These are phyloP conservation scores for Melocanna baccifera DNA, from an alignment of 176 grass and related monocot genomes.

Conservation along the genomic window DNA sequence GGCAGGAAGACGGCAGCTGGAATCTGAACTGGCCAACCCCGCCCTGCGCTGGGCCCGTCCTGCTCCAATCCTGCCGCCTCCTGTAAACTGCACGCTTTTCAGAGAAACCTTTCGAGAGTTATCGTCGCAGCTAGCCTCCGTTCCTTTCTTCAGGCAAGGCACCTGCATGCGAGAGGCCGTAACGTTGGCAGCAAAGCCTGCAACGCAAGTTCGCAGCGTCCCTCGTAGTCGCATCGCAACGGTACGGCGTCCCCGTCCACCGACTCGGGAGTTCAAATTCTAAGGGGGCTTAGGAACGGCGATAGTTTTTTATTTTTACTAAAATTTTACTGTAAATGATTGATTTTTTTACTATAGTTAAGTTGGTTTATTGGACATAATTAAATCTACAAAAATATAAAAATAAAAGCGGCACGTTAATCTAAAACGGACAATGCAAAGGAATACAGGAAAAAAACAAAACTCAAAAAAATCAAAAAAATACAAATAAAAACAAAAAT, in stretches of 20 bases:
- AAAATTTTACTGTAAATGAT: too few species aligned
- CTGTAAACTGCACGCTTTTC: constrained; percentile 10
- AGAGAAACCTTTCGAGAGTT: constrained; percentile 24
- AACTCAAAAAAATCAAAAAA: too few species aligned
- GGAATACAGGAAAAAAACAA: too few species aligned
- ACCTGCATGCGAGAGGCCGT: neutral
- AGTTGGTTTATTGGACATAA: too few species aligned
- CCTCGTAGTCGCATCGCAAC: neutral
- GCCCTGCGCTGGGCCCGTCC: neutral
- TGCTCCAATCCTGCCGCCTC: neutral
- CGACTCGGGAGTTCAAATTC: neutral
- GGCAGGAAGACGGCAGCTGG: neutral
- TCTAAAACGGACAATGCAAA: too few species aligned
- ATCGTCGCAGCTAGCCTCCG: neutral
- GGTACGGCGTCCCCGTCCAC: neutral
- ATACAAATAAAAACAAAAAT: too few species aligned
- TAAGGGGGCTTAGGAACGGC: too few species aligned
- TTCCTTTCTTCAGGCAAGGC: constrained; percentile 27
- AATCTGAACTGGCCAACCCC: neutral
- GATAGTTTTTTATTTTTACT: too few species aligned
- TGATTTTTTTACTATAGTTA: too few species aligned
- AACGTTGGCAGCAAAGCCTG: neutral
- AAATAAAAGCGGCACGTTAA: too few species aligned
- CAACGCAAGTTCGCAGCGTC: neutral
- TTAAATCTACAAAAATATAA: too few species aligned